Conservation (phyloP, 768 basidiomycete species). For the Mycena vitilis region DNA sequence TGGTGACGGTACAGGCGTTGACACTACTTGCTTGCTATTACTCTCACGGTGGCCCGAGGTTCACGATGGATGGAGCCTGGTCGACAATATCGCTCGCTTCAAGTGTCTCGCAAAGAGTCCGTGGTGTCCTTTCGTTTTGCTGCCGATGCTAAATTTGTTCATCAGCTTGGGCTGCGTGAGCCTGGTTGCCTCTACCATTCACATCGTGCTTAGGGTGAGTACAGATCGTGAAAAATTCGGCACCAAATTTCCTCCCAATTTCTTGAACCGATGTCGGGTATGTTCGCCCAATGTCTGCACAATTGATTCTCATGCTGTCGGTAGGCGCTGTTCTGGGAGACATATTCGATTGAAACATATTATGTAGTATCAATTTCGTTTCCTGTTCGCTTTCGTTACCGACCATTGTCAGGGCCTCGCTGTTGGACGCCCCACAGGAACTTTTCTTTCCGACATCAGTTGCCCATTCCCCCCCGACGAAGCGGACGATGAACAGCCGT, state of each 20-base stretch:
- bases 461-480: conserved; percentile 52
- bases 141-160: neutral
- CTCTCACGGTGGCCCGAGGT: conserved; percentile 46
- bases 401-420: conserved; percentile 43
- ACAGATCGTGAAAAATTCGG: conserved; percentile 29
- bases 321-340: conserved; percentile 59
- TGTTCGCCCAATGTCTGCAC: conserved; percentile 40
- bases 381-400: neutral
- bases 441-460: conserved; percentile 46
- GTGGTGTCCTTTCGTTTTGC: conserved; percentile 11
- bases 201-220: neutral
- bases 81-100: conserved; percentile 45
- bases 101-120: conserved; percentile 48
- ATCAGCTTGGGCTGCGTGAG: conserved; percentile 30
- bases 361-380: conserved; percentile 45
- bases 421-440: conserved; percentile 51
- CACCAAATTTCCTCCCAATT: conserved; percentile 46
- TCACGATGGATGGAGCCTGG: conserved; percentile 50
- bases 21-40: conserved; percentile 50
- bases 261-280: conserved; percentile 19
- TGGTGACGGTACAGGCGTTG: conserved; percentile 54
- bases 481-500: conserved; percentile 42
- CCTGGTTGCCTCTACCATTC: neutral
- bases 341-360: conserved; percentile 52
- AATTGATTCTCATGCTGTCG: conserved; percentile 17